Percentiles rank a stretch among this genome's conserved stretches.
Conservation (phyloP, 495 filamentous ascomycete genomes). For the Podospora conica region DNA sequence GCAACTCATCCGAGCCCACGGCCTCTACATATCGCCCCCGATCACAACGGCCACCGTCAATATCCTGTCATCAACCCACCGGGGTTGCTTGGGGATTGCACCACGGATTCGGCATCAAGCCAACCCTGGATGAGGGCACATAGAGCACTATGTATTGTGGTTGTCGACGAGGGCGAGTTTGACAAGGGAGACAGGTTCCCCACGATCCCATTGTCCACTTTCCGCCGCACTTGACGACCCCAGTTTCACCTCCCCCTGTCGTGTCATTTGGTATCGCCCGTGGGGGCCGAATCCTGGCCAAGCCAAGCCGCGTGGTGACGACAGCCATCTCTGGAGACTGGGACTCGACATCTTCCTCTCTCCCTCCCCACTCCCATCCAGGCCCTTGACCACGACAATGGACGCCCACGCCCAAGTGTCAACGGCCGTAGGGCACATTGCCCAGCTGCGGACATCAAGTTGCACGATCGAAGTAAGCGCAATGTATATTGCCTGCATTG, state of each 20-base stretch:
- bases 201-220: background rate
- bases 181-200: background rate
- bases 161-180: background rate
- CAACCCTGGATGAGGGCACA: no score
- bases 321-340: background rate
- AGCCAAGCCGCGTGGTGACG: background rate
- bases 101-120: no score
- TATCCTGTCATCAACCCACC: no score
- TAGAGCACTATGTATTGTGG: no score
- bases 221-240: background rate
- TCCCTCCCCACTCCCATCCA: background rate
- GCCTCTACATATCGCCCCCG: background rate
- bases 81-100: no score
- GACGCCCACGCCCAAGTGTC: background rate
- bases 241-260: background rate
- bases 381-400: background rate
- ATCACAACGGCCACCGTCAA: background rate
- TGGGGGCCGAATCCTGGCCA: background rate
- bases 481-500: background rate
- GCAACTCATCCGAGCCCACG: background rate
- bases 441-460: conserved; percentile 1
- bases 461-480: conserved; percentile 5
- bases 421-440: conserved; percentile 9
- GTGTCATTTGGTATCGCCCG: background rate
- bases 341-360: background rate